Evolutionary conservation across 345 rosid genomes (phyloP).

Genomic region (Anacardium occidentale): DNA sequence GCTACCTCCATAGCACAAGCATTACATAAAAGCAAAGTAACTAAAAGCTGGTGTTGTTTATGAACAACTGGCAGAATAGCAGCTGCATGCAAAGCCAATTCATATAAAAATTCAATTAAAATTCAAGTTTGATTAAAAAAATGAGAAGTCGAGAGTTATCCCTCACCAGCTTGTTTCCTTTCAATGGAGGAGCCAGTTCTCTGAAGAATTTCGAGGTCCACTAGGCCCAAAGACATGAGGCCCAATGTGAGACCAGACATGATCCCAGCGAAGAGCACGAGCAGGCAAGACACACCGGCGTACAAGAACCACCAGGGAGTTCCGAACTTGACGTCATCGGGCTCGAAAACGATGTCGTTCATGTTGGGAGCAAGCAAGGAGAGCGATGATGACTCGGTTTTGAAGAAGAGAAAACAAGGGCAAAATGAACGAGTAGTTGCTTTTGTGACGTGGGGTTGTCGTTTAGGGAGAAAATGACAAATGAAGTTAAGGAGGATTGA

Average conservation of each 20-base stretch:
- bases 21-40: constrained; percentile 75
- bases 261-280: constrained; percentile 73
- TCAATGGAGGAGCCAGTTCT: constrained; percentile 58
- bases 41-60: constrained; percentile 82
- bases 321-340: constrained; percentile 60
- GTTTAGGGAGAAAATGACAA: no score
- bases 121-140: no score
- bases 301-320: constrained; percentile 58
- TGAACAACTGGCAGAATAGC: constrained; percentile 72
- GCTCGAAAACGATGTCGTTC: constrained; percentile 43
- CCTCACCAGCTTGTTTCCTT: constrained; percentile 58
- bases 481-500: no score
- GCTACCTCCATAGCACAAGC: constrained; percentile 83
- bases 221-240: constrained; percentile 67
- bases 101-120: neutral
- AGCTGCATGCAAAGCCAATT: constrained; percentile 37
- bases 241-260: constrained; percentile 84
- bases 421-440: no score
- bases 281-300: constrained; percentile 63
- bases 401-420: no score
- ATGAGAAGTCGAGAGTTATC: no score
- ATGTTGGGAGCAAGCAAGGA: constrained; percentile 25
- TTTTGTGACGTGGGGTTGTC: no score
- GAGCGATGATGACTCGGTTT: no score
- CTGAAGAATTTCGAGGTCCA: constrained; percentile 68